A percentile compares a stretch with the other conserved stretches of the same genome.
phyloP scores from a whole-genome alignment of 2,329 filamentous ascomycete species.

The Ophiostoma triangulosporum region DNA sequence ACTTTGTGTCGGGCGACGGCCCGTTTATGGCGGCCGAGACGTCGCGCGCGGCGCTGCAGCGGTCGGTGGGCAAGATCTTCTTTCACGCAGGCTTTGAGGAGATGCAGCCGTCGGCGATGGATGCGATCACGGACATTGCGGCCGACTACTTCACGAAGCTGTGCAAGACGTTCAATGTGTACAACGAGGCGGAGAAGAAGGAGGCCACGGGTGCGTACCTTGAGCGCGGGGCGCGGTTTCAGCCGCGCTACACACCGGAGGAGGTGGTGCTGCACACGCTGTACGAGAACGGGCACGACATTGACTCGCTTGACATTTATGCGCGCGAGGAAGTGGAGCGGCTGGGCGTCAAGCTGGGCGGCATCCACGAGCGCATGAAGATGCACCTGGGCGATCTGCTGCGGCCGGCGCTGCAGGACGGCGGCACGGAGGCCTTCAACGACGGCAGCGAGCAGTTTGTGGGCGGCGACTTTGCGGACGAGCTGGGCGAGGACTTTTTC shows the following conservation, averaged over 20 bases:
- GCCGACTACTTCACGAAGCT: slow-evolving; percentile 83
- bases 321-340: slow-evolving; percentile 90
- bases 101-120: slow-evolving; percentile 85
- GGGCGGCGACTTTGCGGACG: slow-evolving; percentile 91
- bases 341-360: slow-evolving; percentile 60
- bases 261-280: slow-evolving; percentile 80
- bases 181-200: slow-evolving; percentile 70
- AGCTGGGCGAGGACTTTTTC: slow-evolving; percentile 97
- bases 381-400: slow-evolving; percentile 83
- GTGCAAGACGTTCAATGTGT: slow-evolving; percentile 63
- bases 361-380: slow-evolving; percentile 92
- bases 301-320: slow-evolving; percentile 72
- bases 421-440: slow-evolving; percentile 77
- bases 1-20: slow-evolving; percentile 78
- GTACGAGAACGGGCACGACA: slow-evolving; percentile 67
- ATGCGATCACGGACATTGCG: slow-evolving; percentile 78
- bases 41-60: slow-evolving; percentile 72
- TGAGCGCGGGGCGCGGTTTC: slow-evolving; percentile 31
- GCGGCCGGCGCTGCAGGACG: slow-evolving; percentile 73
- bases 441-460: slow-evolving; percentile 96
- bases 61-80: slow-evolving; percentile 86
- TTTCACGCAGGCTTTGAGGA: slow-evolving; percentile 97
- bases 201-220: slow-evolving; percentile 31
- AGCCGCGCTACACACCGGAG: slow-evolving; percentile 64
- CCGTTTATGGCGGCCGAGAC: slow-evolving; percentile 75